phyloP scores from a whole-genome alignment of 2,329 filamentous ascomycete species.

The Aspergillus bombycis region DNA sequence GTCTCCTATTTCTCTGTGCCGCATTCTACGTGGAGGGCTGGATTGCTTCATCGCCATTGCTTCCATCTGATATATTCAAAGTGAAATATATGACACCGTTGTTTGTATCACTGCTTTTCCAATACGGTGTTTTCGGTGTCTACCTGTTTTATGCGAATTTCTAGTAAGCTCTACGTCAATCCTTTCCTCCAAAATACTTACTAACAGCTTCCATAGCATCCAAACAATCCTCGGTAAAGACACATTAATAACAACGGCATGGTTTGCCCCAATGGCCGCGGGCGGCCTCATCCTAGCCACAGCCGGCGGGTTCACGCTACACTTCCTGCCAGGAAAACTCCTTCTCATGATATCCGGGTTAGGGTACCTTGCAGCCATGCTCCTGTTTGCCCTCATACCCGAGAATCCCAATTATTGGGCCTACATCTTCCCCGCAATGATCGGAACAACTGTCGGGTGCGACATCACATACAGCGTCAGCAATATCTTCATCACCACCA shows the following conservation, averaged over 20 bases:
- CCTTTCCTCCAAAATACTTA: neutral
- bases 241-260: neutral
- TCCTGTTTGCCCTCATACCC: conserved; percentile 13
- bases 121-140: conserved; percentile 14
- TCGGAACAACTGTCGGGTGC: conserved; percentile 7
- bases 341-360: neutral
- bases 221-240: neutral
- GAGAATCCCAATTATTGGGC: conserved; percentile 14
- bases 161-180: neutral
- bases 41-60: neutral
- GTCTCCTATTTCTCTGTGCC: conserved; percentile 1
- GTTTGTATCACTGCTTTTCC: conserved; percentile 8
- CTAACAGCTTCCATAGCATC: neutral
- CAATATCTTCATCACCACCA: conserved; percentile 16
- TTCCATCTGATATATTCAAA: conserved; percentile 15
- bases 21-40: conserved; percentile 14
- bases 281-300: neutral
- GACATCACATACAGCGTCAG: conserved; percentile 16
- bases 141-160: conserved; percentile 16
- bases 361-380: conserved; percentile 7
- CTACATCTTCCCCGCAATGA: conserved; percentile 13
- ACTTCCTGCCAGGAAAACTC: neutral
- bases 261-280: neutral
- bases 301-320: neutral
- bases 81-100: conserved; percentile 15